Base-by-base conservation (phyloP, 257 asterid genomes). In the Coffea canephora region DNA sequence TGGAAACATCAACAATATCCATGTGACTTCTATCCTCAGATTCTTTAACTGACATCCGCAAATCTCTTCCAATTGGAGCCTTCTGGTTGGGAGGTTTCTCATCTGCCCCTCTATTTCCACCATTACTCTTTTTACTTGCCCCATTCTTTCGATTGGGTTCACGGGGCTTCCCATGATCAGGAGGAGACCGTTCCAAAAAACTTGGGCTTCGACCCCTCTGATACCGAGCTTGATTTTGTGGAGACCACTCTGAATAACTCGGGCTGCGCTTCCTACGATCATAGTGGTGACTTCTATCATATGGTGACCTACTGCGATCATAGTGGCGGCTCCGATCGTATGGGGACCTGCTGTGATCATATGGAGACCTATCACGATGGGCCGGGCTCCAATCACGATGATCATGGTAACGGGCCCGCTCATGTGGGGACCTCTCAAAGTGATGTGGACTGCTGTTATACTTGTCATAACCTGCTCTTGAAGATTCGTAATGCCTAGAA, bases 251-350 rank as follows among this genome's bases (percentile, higher is more conserved):
- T 78, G 86, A 85, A 81, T 84, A 83, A 85, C 87, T 86, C 68
- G 99, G 98, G 77, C 98, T 91, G 61, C 88, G 87, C 70, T 90
- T 89, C 85, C 91, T 89, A 68, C 83, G 86, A 83, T 89, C 97
- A 85, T 83, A 81, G 82, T 89, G 92, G 54, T 93, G 93, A 81
- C 85, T 87, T 79, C 89, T 88, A 69, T 91, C 96, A 78, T 88
- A 82, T 46, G 97, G 98, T 36, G 98, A 94, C 89, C 93, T 89
- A 81, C 96, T 92, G 43, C 87, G 87, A 77, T 89, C 93, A 75
- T 84, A 80, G 75, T 80, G 87, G 81, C 82, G 86, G 68, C 81
- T 82, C 76, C 86, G 81, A 34, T 89, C 90, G 73, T 84, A 83
- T 61, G 96, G 89, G 54, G 96, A 88, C 66, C 87, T 84, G 48